These are phyloP conservation scores for Aureobasidium vineae DNA, from an alignment of 2,329 filamentous ascomycete species.

Conservation along the genomic window DNA sequence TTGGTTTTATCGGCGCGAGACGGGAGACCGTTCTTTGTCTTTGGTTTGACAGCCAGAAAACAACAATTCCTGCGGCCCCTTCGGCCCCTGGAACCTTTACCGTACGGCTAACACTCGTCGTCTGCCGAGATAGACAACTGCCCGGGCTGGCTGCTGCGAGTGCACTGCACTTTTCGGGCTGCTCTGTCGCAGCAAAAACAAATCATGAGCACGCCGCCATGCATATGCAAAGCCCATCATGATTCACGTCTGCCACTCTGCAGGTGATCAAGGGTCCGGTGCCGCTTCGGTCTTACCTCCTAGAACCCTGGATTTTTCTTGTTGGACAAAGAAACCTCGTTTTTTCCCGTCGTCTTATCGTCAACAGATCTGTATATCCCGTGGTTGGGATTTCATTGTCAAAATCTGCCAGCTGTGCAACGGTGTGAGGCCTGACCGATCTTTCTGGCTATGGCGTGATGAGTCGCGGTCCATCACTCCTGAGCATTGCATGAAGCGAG, in stretches of 20 bases:
- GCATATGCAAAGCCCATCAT: slow-evolving; percentile 10
- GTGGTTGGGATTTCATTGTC: not conserved
- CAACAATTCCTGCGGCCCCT: not conserved
- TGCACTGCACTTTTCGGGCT: not conserved
- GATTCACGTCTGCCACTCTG: slow-evolving; percentile 14
- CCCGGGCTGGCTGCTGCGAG: not conserved
- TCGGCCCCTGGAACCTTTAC: not conserved
- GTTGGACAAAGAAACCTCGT: slow-evolving; percentile 9
- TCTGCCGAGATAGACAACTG: not conserved
- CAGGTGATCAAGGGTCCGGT: slow-evolving; percentile 19
- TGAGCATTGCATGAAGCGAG: not conserved
- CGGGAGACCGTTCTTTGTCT: slow-evolving; percentile 11
- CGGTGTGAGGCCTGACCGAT: not conserved
- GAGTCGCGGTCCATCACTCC: not conserved
- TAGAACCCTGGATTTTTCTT: slow-evolving; percentile 21
- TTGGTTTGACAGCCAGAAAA: slow-evolving; percentile 3
- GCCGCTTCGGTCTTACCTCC: slow-evolving; percentile 15
- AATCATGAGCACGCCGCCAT: not conserved
- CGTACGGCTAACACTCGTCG: not conserved
- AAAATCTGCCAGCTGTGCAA: not conserved
- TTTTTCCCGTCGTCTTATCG: slow-evolving; percentile 14
- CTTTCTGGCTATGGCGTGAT: slow-evolving; percentile 5
- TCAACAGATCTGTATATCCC: slow-evolving; percentile 12
- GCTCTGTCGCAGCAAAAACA: not conserved
- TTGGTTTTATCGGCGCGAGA: slow-evolving; percentile 17